Percentiles rank a stretch among this genome's conserved stretches.
These are phyloP conservation scores for Tubosaeta sp. DNA, from an alignment of 768 basidiomycete genomes.

Conservation along the genomic window DNA sequence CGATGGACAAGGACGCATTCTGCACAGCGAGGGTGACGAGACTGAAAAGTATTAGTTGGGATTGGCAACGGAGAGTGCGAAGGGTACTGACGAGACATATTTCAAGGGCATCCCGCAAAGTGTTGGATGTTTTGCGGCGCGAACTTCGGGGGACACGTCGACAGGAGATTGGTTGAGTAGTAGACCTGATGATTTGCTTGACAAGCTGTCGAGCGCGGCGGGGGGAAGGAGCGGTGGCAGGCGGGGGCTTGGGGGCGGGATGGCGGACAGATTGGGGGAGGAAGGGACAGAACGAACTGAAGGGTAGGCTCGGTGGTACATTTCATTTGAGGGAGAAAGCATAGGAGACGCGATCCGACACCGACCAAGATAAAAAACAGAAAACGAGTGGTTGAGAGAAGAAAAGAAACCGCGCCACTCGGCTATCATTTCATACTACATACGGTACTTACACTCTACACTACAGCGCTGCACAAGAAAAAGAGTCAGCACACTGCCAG, in stretches of 20 bases:
- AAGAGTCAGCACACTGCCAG: not conserved
- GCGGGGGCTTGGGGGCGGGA: conserved; percentile 34
- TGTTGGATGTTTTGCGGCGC: conserved; percentile 38
- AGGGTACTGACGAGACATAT: conserved; percentile 67
- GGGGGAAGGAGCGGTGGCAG: conserved; percentile 51
- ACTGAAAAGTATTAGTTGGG: conserved; percentile 32
- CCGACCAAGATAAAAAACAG: too few relatives aligned
- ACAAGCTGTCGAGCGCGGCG: conserved; percentile 37
- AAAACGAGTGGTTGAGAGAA: too few relatives aligned
- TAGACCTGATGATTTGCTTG: conserved; percentile 37
- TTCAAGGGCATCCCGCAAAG: conserved; percentile 72
- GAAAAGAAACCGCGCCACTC: too few relatives aligned
- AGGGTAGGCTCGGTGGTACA: conserved; percentile 61
- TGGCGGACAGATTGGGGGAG: conserved; percentile 22
- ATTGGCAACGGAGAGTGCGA: not conserved
- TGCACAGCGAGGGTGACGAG: conserved; percentile 88
- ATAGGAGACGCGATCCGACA: too few relatives aligned
- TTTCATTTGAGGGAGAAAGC: conserved; percentile 41
- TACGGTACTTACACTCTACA: too few relatives aligned
- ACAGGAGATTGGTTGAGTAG: conserved; percentile 33
- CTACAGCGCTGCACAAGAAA: not conserved
- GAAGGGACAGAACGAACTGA: conserved; percentile 54
- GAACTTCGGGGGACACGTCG: conserved; percentile 31
- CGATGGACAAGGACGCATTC: conserved; percentile 92
- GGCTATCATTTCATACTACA: too few relatives aligned